Evolutionary conservation across 1,284 basidiomycete genomes (phyloP), one percentile per base, ranked within the genome.

Genomic region (Ustilago bromivora): DNA sequence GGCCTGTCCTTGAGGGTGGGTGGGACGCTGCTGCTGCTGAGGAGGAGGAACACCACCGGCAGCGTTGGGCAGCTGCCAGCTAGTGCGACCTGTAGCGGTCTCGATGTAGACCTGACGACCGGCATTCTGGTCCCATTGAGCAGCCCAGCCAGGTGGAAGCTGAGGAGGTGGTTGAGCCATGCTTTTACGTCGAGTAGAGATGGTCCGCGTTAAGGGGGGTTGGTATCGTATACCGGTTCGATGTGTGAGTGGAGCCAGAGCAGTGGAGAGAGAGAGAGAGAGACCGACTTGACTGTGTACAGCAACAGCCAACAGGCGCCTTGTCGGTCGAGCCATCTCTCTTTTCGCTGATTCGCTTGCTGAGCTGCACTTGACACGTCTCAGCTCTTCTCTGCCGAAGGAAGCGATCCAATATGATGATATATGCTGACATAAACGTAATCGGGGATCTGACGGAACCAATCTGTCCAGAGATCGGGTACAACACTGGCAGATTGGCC

Each of bases 101-200:
- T 87, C 86, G 80, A 94, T 92, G 88, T 93, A 97, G 84, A 96
- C 89, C 88, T 93, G 94, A 82, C 92, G 90, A 86, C 93, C 92
- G 83, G 93, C 89, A 71, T 89, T 89, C 70, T 89, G 89, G 87
- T 96, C 93, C 95, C 94, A 96, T 89, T 95, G 92, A 83, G 93
- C 91, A 78, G 90, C 89, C 94, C 94, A 96, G 60, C 94, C 95
- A 74, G 92, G 92, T 72, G 94, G 94, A 56, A 96, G 88, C 60
- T 70, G 70, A 49, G 82, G 82, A 57, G 83, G 67, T 28, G 72
- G 66, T 62, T 75, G 72, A 55, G 76, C 61, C 76, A 78, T 78
- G 12, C 19, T 52, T 53, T 19, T 15, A 31, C 52, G 15, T n/a
- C 15, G 38, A 40, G 35, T n/a, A 6, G 38, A 32, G 55, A 57